Evolutionary conservation across 2,329 filamentous ascomycete species (phyloP).

Genomic region (Ophiostoma australiae): DNA sequence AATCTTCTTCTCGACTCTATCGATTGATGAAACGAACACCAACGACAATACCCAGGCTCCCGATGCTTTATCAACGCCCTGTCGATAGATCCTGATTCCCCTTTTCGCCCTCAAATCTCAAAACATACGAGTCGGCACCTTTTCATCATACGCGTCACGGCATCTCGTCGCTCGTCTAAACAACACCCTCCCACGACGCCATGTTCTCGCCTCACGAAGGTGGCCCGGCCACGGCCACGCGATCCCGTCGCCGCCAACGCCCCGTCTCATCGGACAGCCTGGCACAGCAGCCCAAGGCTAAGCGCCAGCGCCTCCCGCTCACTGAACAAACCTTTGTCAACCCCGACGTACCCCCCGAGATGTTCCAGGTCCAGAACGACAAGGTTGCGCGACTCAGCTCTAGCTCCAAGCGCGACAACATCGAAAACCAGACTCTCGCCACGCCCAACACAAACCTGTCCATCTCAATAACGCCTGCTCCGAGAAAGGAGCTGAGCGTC

Average conservation of each 20-base stretch:
- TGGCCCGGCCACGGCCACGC: conserved; percentile 52
- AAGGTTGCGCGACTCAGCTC: conserved; percentile 44
- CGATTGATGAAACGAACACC: background rate
- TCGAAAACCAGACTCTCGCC: conserved; percentile 38
- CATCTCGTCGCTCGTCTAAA: background rate
- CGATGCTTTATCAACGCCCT: conserved; percentile 20
- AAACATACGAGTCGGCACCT: background rate
- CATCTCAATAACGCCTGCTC: conserved; percentile 28
- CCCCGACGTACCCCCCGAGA: conserved; percentile 48
- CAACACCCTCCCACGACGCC: conserved; percentile 19
- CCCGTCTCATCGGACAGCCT: conserved; percentile 53
- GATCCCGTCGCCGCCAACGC: conserved; percentile 58
- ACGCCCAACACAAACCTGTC: conserved; percentile 24
- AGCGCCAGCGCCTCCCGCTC: conserved; percentile 56
- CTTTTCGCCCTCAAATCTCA: background rate
- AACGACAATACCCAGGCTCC: background rate
- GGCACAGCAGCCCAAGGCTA: conserved; percentile 56
- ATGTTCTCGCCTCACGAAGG: conserved; percentile 56
- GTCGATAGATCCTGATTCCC: conserved; percentile 5
- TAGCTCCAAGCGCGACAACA: conserved; percentile 44
- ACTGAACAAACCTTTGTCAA: conserved; percentile 54
- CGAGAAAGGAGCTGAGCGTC: conserved; percentile 53
- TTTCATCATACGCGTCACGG: background rate
- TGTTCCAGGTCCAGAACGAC: conserved; percentile 52
- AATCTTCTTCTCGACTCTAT: background rate